phyloP scores from a whole-genome alignment of 1,284 basidiomycete species.

The Ceratobasidium sp. region DNA sequence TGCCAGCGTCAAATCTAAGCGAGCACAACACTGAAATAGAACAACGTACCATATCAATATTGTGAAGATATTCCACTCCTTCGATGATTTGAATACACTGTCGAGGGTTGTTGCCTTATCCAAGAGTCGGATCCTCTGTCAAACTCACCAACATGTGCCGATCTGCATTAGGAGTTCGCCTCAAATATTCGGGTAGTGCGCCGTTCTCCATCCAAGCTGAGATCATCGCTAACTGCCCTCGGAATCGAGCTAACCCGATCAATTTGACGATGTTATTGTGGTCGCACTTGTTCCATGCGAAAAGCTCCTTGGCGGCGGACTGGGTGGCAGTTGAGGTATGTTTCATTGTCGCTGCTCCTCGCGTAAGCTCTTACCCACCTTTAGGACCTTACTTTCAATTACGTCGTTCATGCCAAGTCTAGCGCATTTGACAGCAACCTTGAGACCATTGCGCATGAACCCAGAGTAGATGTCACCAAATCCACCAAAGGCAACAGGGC shows the following conservation, averaged over 20 bases:
- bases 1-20: neutral
- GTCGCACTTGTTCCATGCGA: slow-evolving; percentile 3
- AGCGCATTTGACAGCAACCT: slow-evolving; percentile 15
- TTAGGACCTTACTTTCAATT: neutral
- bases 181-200: slow-evolving; percentile 3
- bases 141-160: neutral
- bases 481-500: slow-evolving; percentile 3
- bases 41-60: neutral
- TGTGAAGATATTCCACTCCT: slow-evolving; percentile 14
- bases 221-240: neutral
- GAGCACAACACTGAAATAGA: neutral
- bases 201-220: slow-evolving; percentile 9
- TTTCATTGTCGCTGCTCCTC: neutral
- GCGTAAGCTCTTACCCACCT: neutral
- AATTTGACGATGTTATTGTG: neutral
- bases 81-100: slow-evolving; percentile 6
- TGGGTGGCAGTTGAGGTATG: too few relatives aligned
- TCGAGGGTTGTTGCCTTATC: too few relatives aligned
- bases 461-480: slow-evolving; percentile 19
- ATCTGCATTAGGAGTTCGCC: neutral
- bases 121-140: too few relatives aligned
- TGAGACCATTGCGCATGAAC: neutral
- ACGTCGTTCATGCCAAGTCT: neutral
- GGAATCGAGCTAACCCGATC: neutral
- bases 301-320: slow-evolving; percentile 9